phyloP scores from a whole-genome alignment of 2,329 filamentous ascomycete genomes.

The Monascus ruber region DNA sequence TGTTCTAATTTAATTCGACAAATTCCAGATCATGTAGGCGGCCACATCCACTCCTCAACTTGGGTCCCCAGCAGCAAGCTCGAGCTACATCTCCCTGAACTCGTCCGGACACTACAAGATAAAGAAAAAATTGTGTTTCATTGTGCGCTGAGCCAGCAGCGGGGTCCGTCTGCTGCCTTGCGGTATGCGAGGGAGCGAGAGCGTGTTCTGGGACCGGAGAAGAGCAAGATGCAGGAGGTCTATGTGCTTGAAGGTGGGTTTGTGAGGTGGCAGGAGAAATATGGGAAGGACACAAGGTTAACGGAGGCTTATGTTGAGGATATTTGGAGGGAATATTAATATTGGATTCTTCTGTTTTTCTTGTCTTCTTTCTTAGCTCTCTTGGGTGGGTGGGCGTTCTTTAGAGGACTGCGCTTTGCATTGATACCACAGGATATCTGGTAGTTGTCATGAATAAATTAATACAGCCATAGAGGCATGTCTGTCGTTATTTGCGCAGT shows the following conservation, averaged over 20 bases:
- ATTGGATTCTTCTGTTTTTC: background rate
- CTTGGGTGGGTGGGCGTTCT: background rate
- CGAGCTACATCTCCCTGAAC: constrained; percentile 65
- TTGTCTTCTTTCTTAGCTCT: background rate
- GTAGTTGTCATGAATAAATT: too few relatives aligned
- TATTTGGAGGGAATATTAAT: constrained; percentile 56
- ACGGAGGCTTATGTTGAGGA: constrained; percentile 79
- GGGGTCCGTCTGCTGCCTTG: constrained; percentile 75
- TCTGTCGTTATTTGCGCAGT: too few relatives aligned
- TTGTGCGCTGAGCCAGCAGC: constrained; percentile 81
- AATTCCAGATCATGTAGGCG: constrained; percentile 67
- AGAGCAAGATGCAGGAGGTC: constrained; percentile 53
- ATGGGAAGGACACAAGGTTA: constrained; percentile 62
- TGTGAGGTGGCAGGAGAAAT: constrained; percentile 74
- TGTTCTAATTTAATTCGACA: too few relatives aligned
- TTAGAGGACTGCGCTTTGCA: too few relatives aligned
- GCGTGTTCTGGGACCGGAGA: constrained; percentile 34
- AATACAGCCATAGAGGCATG: too few relatives aligned
- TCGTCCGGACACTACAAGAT: constrained; percentile 64
- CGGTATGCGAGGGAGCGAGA: constrained; percentile 58
- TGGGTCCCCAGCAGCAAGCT: constrained; percentile 66
- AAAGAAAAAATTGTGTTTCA: constrained; percentile 87
- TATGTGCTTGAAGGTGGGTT: constrained; percentile 78
- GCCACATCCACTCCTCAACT: constrained; percentile 67
- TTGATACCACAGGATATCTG: too few relatives aligned